Conservation (phyloP, 768 basidiomycete species). For the Multifurca ochricompacta region DNA sequence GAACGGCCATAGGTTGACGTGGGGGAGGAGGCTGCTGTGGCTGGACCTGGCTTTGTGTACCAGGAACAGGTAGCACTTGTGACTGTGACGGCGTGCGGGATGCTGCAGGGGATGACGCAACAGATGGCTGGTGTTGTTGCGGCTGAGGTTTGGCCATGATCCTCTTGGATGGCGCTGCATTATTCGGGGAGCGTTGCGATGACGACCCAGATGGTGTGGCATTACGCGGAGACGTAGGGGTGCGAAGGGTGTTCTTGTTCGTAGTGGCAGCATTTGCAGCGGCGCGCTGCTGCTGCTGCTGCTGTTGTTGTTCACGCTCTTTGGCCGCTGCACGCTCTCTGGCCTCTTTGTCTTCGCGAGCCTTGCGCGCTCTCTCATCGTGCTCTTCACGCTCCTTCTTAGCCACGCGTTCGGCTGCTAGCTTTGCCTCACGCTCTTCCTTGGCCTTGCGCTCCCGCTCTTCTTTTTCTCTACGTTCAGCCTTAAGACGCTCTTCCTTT, state of each 20-base stretch:
- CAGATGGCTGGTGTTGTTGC: constrained; percentile 12
- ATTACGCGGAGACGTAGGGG: constrained; percentile 45
- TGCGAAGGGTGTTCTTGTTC: constrained; percentile 34
- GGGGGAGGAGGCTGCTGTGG: constrained; percentile 33
- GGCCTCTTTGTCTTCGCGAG: constrained; percentile 31
- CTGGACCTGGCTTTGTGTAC: constrained; percentile 22
- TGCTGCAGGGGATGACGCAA: constrained; percentile 23
- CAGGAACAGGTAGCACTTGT: constrained; percentile 27
- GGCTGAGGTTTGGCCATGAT: constrained; percentile 41
- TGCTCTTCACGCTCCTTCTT: constrained; percentile 55
- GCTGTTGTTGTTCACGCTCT: constrained; percentile 35
- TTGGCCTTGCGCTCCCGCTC: constrained; percentile 56
- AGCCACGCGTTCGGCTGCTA: constrained; percentile 45
- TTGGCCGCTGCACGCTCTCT: constrained; percentile 33
- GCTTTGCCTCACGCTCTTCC: constrained; percentile 57
- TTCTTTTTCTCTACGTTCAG: constrained; percentile 47
- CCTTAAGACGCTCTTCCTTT: constrained; percentile 54
- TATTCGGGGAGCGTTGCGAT: constrained; percentile 40
- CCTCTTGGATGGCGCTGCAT: constrained; percentile 51
- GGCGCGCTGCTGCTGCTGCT: constrained; percentile 29
- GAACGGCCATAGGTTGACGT: constrained; percentile 37
- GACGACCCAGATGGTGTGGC: constrained; percentile 39
- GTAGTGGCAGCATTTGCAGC: constrained; percentile 31
- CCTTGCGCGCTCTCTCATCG: constrained; percentile 28
- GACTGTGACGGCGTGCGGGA: constrained; percentile 31